Base-by-base conservation (phyloP, 176 grass and related monocot genomes). In the Cocos nucifera region DNA sequence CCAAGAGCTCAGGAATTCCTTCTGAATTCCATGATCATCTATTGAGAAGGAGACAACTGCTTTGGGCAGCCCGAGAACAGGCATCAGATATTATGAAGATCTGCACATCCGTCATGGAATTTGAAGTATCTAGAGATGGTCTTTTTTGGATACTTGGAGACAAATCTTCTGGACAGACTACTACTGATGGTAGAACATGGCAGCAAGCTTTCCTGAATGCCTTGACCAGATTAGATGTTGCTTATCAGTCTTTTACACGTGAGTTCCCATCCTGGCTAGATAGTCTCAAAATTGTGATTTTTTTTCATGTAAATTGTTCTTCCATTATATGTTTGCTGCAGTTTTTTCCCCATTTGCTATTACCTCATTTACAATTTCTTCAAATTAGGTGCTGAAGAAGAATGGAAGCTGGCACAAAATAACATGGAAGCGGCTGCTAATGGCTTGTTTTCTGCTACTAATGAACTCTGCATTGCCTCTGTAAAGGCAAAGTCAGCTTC, bases 71-170 rank as follows among this genome's bases (percentile, higher is more conserved):
- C 71, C 86, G 71, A 71, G 78, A 90, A 63, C 80, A 85, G 75
- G 83, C 80, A 72, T 87, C 80, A 75, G 80, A 86, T 71, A 50
- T 96, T 67, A 77, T 85, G 24, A 84, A 90, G 53, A 74, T 82
- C 49, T 96, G 92, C 70, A 77, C 83, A 25, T 85, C 80, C 70
- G 54, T 96, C 28, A 84, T 96, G 67, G 92, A 96, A 53, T 90
- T 90, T 78, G 86, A 96, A 86, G 86, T 78, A 76, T 96, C 86
- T 55, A 90, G 86, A 75, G 86, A 90, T 59, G 91, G 86, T 28
- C 61, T 87, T 75, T 90, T 85, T 60, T 82, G 85, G 53, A 55
- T 73, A 67, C 59, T 82, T 63, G 82, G 73, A 19, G 89, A 82
- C 66, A 78, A 78, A 75, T 77, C 76, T 78, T 84, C 83, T 44